Base-by-base conservation (phyloP, 1,284 basidiomycete genomes). In the Ganoderma multipileum region DNA sequence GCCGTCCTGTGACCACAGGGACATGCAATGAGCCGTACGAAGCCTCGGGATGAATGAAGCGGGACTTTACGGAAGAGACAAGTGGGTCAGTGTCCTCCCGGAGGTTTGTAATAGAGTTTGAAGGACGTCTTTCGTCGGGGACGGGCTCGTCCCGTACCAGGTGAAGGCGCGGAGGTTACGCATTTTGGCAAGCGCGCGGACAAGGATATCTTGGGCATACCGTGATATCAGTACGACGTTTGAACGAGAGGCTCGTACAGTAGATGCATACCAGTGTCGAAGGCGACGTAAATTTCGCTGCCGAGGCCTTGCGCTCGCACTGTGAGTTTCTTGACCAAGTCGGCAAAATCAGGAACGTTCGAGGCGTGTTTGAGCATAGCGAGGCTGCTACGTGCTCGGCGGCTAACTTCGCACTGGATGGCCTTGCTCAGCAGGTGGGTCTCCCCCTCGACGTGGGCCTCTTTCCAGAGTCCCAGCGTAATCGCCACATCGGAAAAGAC, bases 131-230 rank as follows among this genome's bases (percentile, higher is more conserved):
- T 7, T 16, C 38, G 58, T 26, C 12, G 58, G 58, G 4, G 58
- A 20, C 3, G 58, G 58, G 38, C 16, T 41, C 8, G 58, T 41
- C n/a, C 58, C 58, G 23, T 39, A 60, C 58, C 58, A 60, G 58
- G n/a, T 60, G 33, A 60, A 60, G 36, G 58, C 58, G 11, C 58
- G 58, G 18, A 60, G 58, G 38, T 60, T 60, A 26, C 58, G 58
- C 58, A 60, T 28, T 23, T 41, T 60, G 12, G 23, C 23, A 41
- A 60, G 58, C 33, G 58, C 58, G 23, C 58, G 58, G 38, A 39
- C 58, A 38, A 60, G 58, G 28, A 60, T 41, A 41, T 39, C 58
- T 60, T 23, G 5, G 23, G 58, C 12, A 60, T 26, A 38, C 8
- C n/a, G n/a, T 7, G 36, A 38, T 11, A 28, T 41, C 7, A 60